A percentile compares a stretch with the other conserved stretches of the same genome.
phyloP scores from a whole-genome alignment of 371 early-diverging fungal species.

The Mortierella sp. region DNA sequence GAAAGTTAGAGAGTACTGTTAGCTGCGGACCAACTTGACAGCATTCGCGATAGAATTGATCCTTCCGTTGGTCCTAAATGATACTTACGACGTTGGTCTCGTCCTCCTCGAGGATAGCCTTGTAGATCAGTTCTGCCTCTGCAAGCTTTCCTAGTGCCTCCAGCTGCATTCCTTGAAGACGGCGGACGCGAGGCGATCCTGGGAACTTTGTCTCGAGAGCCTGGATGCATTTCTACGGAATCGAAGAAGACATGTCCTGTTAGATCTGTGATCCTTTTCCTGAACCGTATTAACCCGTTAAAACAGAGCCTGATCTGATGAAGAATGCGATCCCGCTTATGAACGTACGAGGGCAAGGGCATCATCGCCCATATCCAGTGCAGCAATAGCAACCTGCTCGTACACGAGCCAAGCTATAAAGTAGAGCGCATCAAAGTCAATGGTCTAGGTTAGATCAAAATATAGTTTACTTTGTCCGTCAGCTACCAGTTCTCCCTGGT shows the following conservation, averaged over 20 bases:
- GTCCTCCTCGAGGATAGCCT: conserved; percentile 73
- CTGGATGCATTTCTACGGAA: conserved; percentile 67
- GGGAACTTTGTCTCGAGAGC: conserved; percentile 74
- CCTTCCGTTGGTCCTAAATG: not conserved
- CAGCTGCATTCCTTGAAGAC: conserved; percentile 75
- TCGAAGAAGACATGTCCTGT: not conserved
- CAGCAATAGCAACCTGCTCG: conserved; percentile 87
- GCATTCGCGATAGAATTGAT: no score
- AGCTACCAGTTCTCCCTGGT: not conserved
- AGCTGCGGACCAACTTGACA: no score
- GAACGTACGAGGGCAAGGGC: conserved; percentile 71
- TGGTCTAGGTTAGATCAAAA: not conserved
- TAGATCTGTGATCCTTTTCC: not conserved
- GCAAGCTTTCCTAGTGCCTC: conserved; percentile 81
- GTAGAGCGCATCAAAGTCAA: not conserved
- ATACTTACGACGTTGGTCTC: conserved; percentile 74
- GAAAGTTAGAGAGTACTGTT: no score
- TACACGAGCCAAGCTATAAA: conserved; percentile 79
- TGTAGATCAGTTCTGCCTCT: conserved; percentile 75
- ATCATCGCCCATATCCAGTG: conserved; percentile 82
- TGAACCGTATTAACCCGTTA: not conserved
- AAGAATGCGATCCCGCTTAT: not conserved
- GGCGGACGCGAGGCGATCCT: conserved; percentile 75
- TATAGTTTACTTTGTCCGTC: not conserved
- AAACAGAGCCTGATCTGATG: not conserved